A percentile compares a stretch with the other conserved stretches of the same genome.
Conservation (phyloP, 192 early-diverging fungal species). For the Spinellus fusiger region DNA sequence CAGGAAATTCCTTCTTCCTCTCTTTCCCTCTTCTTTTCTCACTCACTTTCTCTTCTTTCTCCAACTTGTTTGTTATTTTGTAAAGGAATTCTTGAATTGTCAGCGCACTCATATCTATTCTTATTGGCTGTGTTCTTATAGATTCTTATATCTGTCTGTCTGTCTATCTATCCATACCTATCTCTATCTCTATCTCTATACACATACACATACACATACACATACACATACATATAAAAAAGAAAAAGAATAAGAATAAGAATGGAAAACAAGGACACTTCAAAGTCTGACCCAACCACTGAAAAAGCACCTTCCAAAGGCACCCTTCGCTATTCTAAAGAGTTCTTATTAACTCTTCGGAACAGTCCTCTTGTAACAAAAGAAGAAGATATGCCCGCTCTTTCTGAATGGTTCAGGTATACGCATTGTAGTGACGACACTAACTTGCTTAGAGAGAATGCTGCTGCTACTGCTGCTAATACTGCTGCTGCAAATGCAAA, state of each 20-base stretch:
- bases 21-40: neutral
- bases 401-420: slow-evolving; percentile 29
- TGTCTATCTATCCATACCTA: neutral
- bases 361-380: slow-evolving; percentile 28
- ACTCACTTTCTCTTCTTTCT: neutral
- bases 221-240: neutral
- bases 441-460: neutral
- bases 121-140: neutral
- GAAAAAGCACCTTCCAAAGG: neutral
- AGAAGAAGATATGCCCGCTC: slow-evolving; percentile 22
- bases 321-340: slow-evolving; percentile 25
- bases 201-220: neutral
- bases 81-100: neutral
- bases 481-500: neutral
- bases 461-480: neutral
- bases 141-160: neutral
- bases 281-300: neutral
- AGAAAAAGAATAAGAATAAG: neutral
- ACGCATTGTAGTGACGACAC: neutral
- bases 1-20: neutral
- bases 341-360: slow-evolving; percentile 20
- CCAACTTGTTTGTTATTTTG: neutral
- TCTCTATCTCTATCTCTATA: neutral
- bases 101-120: neutral
- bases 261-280: neutral